Evolutionary conservation across 106 monocot genomes (phyloP).

Genomic region (Posidonia australis): DNA sequence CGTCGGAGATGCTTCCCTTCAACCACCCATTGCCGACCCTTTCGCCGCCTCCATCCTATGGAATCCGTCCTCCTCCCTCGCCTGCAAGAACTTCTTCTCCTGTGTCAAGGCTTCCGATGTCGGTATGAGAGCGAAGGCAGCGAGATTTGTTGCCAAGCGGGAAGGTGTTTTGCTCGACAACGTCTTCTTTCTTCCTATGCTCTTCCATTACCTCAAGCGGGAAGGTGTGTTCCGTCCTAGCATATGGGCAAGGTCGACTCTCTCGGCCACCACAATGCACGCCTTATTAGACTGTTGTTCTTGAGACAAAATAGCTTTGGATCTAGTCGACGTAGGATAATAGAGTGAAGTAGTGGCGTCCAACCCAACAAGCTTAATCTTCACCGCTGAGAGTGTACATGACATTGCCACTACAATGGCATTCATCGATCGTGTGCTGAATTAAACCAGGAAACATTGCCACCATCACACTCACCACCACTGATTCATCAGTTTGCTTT

Average conservation of each 20-base stretch:
- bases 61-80: too few relatives aligned
- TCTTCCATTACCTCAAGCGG: slow-evolving; percentile 32
- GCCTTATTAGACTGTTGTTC: slow-evolving; percentile 11
- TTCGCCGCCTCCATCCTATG: too few relatives aligned
- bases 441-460: slow-evolving; percentile 38
- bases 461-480: slow-evolving; percentile 18
- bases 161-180: slow-evolving; percentile 8
- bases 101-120: too few relatives aligned
- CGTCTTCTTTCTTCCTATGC: slow-evolving; percentile 20
- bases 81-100: too few relatives aligned
- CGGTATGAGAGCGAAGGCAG: too few relatives aligned
- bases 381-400: slow-evolving; percentile 18
- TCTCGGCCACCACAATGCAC: slow-evolving; percentile 26
- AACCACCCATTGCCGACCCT: too few relatives aligned
- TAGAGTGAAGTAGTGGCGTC: not conserved
- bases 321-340: slow-evolving; percentile 8
- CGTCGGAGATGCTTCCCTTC: too few relatives aligned
- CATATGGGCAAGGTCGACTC: slow-evolving; percentile 21
- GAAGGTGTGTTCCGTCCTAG: slow-evolving; percentile 36
- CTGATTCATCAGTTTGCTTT: not conserved
- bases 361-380: slow-evolving; percentile 25
- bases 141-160: too few relatives aligned
- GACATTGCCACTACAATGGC: not conserved
- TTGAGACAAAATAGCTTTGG: slow-evolving; percentile 20
- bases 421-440: slow-evolving; percentile 26